These are phyloP conservation scores for Chaetomium cochliodes DNA, from an alignment of 495 filamentous ascomycete species.

Conservation along the genomic window DNA sequence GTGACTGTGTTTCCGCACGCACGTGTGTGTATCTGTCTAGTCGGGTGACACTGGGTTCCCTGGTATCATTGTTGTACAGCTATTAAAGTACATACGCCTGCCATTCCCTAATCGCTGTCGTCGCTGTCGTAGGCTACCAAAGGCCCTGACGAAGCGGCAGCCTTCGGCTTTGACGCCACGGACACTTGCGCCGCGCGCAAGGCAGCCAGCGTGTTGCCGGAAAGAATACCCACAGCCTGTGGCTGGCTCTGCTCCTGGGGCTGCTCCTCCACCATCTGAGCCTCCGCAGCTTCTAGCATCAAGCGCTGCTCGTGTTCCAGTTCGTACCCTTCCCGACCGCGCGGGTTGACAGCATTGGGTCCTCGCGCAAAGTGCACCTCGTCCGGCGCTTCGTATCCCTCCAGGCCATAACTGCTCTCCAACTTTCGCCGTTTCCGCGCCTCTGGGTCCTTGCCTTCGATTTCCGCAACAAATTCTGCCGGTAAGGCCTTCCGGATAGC, in stretches of 20 bases:
- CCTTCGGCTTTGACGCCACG: constrained; percentile 51
- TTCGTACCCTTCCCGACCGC: constrained; percentile 51
- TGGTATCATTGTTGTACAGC: constrained; percentile 16
- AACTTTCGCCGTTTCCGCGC: constrained; percentile 84
- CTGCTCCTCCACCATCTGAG: constrained; percentile 42
- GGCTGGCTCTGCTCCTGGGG: constrained; percentile 40
- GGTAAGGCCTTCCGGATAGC: constrained; percentile 90
- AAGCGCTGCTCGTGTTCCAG: constrained; percentile 49
- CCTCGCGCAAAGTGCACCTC: constrained; percentile 85
- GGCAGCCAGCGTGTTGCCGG: constrained; percentile 72
- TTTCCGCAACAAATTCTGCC: constrained; percentile 85
- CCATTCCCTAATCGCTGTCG: constrained; percentile 54
- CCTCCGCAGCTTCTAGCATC: constrained; percentile 47
- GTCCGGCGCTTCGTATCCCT: constrained; percentile 92
- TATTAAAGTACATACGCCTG: neutral
- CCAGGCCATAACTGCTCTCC: constrained; percentile 82
- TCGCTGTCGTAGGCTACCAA: constrained; percentile 91
- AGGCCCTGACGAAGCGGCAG: constrained; percentile 55
- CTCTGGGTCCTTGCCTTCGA: constrained; percentile 87
- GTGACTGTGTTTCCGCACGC: too few species aligned
- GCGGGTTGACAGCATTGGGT: constrained; percentile 57
- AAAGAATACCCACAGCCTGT: constrained; percentile 66
- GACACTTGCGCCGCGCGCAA: constrained; percentile 56
- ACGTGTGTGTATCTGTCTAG: neutral
- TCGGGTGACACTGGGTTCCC: neutral